Conservation (phyloP, 345 rosid genomes). For the Moricandia moricandioides region DNA sequence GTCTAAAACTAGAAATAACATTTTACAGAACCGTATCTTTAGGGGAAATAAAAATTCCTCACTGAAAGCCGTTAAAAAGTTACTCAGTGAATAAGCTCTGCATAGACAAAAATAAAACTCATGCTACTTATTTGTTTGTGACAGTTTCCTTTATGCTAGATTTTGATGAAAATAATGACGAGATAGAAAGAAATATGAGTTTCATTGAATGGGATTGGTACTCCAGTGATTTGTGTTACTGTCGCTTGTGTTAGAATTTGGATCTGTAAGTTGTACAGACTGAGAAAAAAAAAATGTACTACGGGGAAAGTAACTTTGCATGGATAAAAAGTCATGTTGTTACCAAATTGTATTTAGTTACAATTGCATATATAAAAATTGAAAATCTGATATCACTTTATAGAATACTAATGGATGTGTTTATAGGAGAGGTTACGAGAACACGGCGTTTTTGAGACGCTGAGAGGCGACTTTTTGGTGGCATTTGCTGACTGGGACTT, state of each 20-base stretch:
- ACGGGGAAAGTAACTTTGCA: neutral
- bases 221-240: neutral
- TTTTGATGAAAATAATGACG: neutral
- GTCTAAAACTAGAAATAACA: neutral
- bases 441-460: constrained; percentile 53
- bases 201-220: neutral
- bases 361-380: neutral
- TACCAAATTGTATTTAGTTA: neutral
- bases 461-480: constrained; percentile 56
- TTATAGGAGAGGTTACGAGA: constrained; percentile 56
- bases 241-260: neutral
- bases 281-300: neutral
- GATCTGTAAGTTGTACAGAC: neutral
- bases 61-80: too few relatives aligned
- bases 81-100: neutral
- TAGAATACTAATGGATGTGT: neutral
- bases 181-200: neutral
- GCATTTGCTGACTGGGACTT: constrained; percentile 81
- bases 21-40: neutral
- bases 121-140: neutral
- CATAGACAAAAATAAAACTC: neutral
- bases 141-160: neutral
- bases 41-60: too few relatives aligned
- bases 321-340: neutral
- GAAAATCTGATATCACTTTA: constrained; percentile 1